These are phyloP conservation scores for Aeschynomene evenia DNA, from an alignment of 306 rosid genomes.

Conservation along the genomic window DNA sequence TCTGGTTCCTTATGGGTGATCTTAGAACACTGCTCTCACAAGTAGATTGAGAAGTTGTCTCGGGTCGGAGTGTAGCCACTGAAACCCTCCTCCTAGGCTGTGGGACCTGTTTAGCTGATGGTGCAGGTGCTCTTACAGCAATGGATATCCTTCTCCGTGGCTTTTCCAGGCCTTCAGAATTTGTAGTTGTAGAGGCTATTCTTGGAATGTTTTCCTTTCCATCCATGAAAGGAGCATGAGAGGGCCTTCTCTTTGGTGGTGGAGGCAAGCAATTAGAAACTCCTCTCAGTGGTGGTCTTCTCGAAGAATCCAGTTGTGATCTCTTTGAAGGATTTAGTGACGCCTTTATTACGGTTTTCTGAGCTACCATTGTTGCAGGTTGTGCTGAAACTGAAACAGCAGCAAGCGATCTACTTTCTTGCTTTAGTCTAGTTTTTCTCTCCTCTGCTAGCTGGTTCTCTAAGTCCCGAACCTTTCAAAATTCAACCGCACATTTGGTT, in stretches of 20 bases:
- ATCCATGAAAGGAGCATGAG: constrained; percentile 35
- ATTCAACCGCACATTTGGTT: too few relatives aligned
- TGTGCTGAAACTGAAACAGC: constrained; percentile 60
- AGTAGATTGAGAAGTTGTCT: constrained; percentile 56
- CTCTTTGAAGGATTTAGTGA: too few relatives aligned
- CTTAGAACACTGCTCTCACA: constrained; percentile 38
- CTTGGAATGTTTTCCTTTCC: constrained; percentile 73
- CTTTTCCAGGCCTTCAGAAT: constrained; percentile 28
- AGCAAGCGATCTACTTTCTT: constrained; percentile 69
- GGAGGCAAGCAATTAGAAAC: constrained; percentile 59
- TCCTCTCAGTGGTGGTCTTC: constrained; percentile 83
- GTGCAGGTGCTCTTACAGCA: constrained; percentile 50
- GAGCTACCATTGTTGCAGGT: constrained; percentile 41
- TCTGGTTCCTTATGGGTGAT: constrained; percentile 48
- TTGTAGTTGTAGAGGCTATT: constrained; percentile 34
- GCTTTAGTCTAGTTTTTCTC: constrained; percentile 77
- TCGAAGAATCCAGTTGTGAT: constrained; percentile 40
- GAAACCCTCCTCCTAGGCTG: constrained; percentile 92
- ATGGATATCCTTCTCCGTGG: constrained; percentile 71
- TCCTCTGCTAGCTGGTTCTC: constrained; percentile 88
- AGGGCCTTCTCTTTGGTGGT: constrained; percentile 33
- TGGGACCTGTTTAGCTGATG: constrained; percentile 42
- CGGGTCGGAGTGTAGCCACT: constrained; percentile 63
- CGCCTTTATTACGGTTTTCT: too few relatives aligned
- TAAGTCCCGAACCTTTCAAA: constrained; percentile 78